These are phyloP conservation scores for Filobasidium wieringae DNA, from an alignment of 768 basidiomycete species.

Conservation along the genomic window DNA sequence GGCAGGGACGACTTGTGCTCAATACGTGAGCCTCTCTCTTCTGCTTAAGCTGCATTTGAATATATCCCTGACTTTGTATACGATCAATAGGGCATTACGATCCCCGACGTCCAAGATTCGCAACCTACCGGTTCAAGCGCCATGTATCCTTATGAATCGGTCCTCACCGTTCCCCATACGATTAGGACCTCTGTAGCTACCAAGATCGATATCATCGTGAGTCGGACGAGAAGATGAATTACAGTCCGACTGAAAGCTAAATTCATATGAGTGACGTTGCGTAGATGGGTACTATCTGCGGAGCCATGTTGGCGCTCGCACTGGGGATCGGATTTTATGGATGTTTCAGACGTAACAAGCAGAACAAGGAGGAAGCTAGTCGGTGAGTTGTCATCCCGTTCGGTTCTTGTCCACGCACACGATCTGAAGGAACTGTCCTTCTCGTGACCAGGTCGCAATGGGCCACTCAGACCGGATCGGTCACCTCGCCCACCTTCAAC, in stretches of 20 bases:
- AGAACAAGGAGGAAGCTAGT: background rate
- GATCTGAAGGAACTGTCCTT: background rate
- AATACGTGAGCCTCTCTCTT: no score
- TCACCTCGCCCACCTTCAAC: background rate
- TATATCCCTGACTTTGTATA: no score
- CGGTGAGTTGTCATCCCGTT: background rate
- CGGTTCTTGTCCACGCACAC: background rate
- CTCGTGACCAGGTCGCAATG: background rate
- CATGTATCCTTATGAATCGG: no score
- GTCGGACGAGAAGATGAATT: background rate
- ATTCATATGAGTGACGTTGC: background rate
- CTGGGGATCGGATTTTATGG: background rate
- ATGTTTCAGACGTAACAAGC: background rate
- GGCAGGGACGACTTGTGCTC: no score
- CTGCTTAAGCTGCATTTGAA: no score
- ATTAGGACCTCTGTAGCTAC: background rate
- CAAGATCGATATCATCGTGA: slow-evolving; percentile 1
- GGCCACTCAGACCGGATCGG: background rate
- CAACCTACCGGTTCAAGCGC: no score
- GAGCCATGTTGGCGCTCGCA: background rate
- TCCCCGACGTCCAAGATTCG: no score
- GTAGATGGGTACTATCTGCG: background rate
- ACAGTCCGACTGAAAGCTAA: background rate
- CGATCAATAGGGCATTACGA: no score
- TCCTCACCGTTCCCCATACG: no score